A percentile compares a stretch with the other conserved stretches of the same genome.
phyloP scores from a whole-genome alignment of 164 flowering plant genomes.

The Magnolia kwangsiensis region DNA sequence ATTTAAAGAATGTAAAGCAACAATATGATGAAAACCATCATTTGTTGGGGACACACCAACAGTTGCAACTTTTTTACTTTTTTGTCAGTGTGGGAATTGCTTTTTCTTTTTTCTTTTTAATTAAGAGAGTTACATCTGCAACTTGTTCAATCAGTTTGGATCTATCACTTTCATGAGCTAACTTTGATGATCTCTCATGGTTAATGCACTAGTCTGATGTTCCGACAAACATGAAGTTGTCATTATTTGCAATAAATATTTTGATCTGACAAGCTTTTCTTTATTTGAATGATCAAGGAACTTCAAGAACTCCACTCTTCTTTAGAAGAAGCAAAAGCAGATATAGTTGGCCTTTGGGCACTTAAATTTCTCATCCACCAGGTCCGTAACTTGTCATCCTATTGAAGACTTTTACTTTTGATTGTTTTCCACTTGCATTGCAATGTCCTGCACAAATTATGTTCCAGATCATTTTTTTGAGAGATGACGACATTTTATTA shows the following conservation, averaged over 20 bases:
- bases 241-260: not conserved
- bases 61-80: not conserved
- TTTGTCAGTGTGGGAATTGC: not conserved
- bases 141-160: not conserved
- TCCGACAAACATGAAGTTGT: not conserved
- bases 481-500: too few relatives aligned
- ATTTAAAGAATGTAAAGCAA: not conserved
- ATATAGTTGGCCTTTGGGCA: slow-evolving; percentile 98
- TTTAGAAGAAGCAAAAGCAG: slow-evolving; percentile 97
- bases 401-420: not conserved
- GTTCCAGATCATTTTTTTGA: not conserved
- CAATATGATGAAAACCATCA: not conserved
- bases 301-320: slow-evolving; percentile 95
- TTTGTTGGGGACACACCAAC: not conserved
- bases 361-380: slow-evolving; percentile 60
- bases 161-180: not conserved
- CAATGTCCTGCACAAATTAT: too few relatives aligned
- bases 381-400: slow-evolving; percentile 34
- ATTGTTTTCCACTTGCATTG: not conserved
- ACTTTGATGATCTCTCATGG: not conserved
- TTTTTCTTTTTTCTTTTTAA: too few relatives aligned
- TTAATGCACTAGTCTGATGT: not conserved
- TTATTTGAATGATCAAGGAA: slow-evolving; percentile 47
- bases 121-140: not conserved
- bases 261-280: slow-evolving; percentile 6